Base-by-base conservation (phyloP, 2,329 filamentous ascomycete genomes). In the Pseudopithomyces chartarum region DNA sequence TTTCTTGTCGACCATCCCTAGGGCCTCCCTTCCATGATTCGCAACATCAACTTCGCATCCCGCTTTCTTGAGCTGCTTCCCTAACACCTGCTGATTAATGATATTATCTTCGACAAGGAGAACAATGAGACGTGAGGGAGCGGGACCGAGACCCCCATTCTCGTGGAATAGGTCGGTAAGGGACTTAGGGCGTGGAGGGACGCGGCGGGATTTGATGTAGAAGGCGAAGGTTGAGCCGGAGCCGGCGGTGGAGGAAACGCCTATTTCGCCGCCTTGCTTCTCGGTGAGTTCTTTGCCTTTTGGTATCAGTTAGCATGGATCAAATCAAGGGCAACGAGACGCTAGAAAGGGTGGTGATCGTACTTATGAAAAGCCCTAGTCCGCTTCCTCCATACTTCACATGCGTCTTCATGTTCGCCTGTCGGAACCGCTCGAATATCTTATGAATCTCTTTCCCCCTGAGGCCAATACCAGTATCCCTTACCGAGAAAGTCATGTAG, bases 261-360 rank as follows among this genome's bases (percentile, higher is more conserved):
- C 79, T 44, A 81, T 80, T 38, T 80, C 78, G 6, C 79, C 79
- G 22, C 79, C 79, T 59, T 76, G 74, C 56, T 72, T 75, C 53
- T 81, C 78, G 12, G 77, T 76, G 17, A 81, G 68, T 46, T 80
- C 75, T 15, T 79, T 73, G 20, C 47, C 47, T 49, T 11, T n/a
- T 4, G 5, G 15, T n/a, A n/a, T n/a, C n/a, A n/a, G 34, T 38
- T 19, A 17, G 7, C 15, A n/a, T 15, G n/a, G 7, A 40, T 6
- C 17, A 40, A 40, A 19, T 10, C 38, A 10, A 7, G 7, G 7
- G 32, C 13, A 7, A 34, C 6, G 5, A 15, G 34, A 38, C 5
- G 34, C 6, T 8, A 6, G 34, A 38, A 38, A 17, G 38, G 8
- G 15, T 15, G n/a, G 3, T 40, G 38, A 7, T 11, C 47, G 26